These are phyloP conservation scores for Phtheirospermum japonicum DNA, from an alignment of 257 asterid species.

Conservation along the genomic window DNA sequence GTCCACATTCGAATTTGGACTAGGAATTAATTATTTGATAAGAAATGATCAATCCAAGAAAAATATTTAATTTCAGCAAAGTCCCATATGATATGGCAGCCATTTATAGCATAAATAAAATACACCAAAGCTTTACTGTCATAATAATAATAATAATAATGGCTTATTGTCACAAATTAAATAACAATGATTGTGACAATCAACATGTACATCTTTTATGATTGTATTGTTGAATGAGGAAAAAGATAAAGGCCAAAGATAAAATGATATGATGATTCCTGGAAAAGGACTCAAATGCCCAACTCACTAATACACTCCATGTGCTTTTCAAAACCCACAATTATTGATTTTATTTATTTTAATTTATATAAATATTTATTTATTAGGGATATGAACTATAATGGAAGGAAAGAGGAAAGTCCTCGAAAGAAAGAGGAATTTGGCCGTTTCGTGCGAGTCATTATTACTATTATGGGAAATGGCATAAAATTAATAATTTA, in stretches of 20 bases:
- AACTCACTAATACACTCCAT: too few species aligned
- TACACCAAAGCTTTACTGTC: too few species aligned
- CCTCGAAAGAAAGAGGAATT: constrained; percentile 27
- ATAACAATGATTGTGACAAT: constrained; percentile 38
- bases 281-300: too few species aligned
- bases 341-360: too few species aligned
- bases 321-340: too few species aligned
- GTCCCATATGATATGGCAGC: neutral
- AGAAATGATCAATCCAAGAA: neutral
- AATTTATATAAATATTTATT: neutral
- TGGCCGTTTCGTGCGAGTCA: constrained; percentile 21
- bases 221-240: constrained; percentile 31
- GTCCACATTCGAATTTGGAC: constrained; percentile 36
- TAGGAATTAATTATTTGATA: constrained; percentile 16
- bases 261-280: too few species aligned
- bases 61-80: too few species aligned
- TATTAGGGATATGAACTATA: constrained; percentile 13
- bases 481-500: neutral
- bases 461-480: constrained; percentile 16
- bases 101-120: neutral
- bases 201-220: constrained; percentile 30
- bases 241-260: constrained; percentile 6
- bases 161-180: constrained; percentile 24
- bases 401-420: constrained; percentile 30
- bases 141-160: too few species aligned